phyloP scores from a whole-genome alignment of 106 monocot species.

The Dendrobium nobile region DNA sequence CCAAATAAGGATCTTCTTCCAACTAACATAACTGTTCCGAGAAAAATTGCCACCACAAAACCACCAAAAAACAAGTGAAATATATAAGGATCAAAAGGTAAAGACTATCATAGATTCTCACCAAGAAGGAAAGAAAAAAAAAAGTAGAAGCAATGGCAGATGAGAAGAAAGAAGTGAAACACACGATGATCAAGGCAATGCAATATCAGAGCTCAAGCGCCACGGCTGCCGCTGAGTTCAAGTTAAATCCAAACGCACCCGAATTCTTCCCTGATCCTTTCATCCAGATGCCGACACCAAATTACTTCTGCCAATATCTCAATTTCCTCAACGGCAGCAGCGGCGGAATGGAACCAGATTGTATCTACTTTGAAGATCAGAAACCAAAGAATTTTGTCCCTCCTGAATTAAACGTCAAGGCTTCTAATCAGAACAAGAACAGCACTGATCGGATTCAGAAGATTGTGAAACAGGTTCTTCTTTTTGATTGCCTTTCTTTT shows the following conservation, averaged over 20 bases:
- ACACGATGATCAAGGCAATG: too few species aligned
- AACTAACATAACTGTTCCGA: too few species aligned
- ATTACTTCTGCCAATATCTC: conserved; percentile 42
- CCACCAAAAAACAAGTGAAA: too few species aligned
- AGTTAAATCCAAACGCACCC: conserved; percentile 16
- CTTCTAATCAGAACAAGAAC: conserved; percentile 14
- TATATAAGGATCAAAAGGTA: too few species aligned
- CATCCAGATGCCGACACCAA: conserved; percentile 12
- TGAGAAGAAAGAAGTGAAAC: too few species aligned
- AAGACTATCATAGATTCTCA: too few species aligned
- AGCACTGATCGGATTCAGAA: conserved; percentile 33
- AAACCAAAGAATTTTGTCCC: conserved; percentile 11
- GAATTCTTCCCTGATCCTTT: conserved; percentile 12
- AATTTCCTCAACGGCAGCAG: conserved; percentile 18
- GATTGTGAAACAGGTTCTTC: conserved; percentile 64
- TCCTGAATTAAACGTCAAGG: background rate
- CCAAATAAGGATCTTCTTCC: too few species aligned
- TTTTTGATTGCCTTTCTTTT: too few species aligned
- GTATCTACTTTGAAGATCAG: conserved; percentile 40
- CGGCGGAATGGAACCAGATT: conserved; percentile 23
- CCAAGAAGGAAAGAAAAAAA: too few species aligned
- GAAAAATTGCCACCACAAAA: too few species aligned
- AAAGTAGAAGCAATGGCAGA: too few species aligned
- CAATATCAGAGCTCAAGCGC: too few species aligned
- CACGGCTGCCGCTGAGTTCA: conserved; percentile 1